Base-by-base conservation (phyloP, 768 basidiomycete genomes). In the Gymnopilus dilepis region DNA sequence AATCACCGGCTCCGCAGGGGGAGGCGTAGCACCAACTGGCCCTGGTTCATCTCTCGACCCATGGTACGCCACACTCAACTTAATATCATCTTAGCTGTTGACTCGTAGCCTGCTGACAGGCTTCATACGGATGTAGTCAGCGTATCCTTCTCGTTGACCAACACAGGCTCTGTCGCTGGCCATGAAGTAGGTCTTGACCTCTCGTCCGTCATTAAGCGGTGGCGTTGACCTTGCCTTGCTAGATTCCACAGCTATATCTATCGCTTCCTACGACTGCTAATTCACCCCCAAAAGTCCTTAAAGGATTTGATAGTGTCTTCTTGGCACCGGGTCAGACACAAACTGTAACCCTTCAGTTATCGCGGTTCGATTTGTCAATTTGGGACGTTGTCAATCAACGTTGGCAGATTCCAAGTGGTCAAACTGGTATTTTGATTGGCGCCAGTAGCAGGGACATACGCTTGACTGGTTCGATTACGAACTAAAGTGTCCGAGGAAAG, bases 241-340 rank as follows among this genome's bases (percentile, higher is more conserved):
- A 86, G 84, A 77, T 84, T 40, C 82, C 85, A 9, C 86, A 88
- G 68, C 70, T 88, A 21, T 88, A 87, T 69, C 73, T 83, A 31
- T 74, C 77, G 8, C 80, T 79, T 24, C 86, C 85, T 6, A 68
- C 81, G 7, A 79, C 81, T 3, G 76, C 84, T 0, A 71, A 78
- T 13, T 74, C 78, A 2, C 81, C 86, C 4, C 86, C 86, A 0
- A 76, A 76, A 63, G 78, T 77, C 47, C 73, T 87, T 56, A 85
- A 84, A 69, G 86, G 85, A 15, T 87, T 87, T 63, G 84, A 85
- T 67, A 80, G 78, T 53, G 68, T 86, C 33, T 81, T 74, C 64
- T 70, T 84, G 53, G 67, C 66, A 0, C 78, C 81, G 0, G 82
- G 81, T 9, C 74, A 82, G 63, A 80, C 78, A 28, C 76, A 74